These are phyloP conservation scores for Dactylellina leptospora DNA, from an alignment of 2,329 filamentous ascomycete species.

Conservation along the genomic window DNA sequence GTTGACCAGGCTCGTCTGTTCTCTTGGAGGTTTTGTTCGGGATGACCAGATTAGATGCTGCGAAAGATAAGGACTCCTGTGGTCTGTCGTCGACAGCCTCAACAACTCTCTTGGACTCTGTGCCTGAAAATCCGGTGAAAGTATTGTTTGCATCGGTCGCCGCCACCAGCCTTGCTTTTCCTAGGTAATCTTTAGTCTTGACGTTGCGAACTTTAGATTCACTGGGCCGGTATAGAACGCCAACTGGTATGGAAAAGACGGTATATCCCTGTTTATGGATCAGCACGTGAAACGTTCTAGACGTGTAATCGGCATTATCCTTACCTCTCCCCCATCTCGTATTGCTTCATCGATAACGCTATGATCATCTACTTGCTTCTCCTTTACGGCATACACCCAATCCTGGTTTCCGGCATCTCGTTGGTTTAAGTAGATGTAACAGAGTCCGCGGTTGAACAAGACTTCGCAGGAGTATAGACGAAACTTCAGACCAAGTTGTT, in stretches of 20 bases:
- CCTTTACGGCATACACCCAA: conserved; percentile 86
- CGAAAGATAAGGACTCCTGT: conserved; percentile 85
- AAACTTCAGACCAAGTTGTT: conserved; percentile 92
- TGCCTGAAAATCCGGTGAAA: conserved; percentile 81
- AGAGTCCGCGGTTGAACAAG: conserved; percentile 94
- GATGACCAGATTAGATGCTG: conserved; percentile 91
- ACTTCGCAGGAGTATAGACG: conserved; percentile 98
- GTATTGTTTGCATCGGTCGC: conserved; percentile 82
- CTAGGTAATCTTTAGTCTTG: conserved; percentile 96
- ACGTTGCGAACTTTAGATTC: conserved; percentile 98
- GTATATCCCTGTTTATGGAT: conserved; percentile 78
- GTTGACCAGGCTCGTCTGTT: conserved; percentile 65
- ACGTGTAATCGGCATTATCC: conserved; percentile 55
- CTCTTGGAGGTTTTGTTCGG: conserved; percentile 68
- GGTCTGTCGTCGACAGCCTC: conserved; percentile 76
- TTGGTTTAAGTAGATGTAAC: conserved; percentile 96
- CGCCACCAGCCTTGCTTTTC: conserved; percentile 91
- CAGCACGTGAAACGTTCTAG: neutral
- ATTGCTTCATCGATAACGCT: conserved; percentile 99
- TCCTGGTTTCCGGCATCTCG: conserved; percentile 90
- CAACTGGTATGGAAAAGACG: conserved; percentile 96
- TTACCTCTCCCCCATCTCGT: conserved; percentile 86
- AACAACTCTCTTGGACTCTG: conserved; percentile 74
- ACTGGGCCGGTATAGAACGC: conserved; percentile 92
- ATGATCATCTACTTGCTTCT: conserved; percentile 95